phyloP scores from a whole-genome alignment of 2,329 filamentous ascomycete species.

The Epichloe elymi region DNA sequence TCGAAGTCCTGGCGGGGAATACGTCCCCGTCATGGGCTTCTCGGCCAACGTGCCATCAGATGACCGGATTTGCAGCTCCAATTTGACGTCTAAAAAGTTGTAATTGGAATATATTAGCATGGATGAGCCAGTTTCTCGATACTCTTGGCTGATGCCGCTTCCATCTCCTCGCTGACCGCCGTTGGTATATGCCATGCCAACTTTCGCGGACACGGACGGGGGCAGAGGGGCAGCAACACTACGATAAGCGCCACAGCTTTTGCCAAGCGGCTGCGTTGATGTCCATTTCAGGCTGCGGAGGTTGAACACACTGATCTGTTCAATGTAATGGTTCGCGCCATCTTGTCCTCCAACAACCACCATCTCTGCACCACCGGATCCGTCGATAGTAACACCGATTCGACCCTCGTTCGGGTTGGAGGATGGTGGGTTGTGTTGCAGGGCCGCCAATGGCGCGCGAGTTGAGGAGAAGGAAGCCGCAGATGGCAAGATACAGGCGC shows the following conservation, averaged over 20 bases:
- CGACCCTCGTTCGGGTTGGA: constrained; percentile 77
- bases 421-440: constrained; percentile 78
- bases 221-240: constrained; percentile 83
- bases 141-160: constrained; percentile 36
- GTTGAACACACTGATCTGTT: constrained; percentile 98
- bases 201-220: constrained; percentile 48
- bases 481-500: constrained; percentile 82
- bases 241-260: constrained; percentile 90
- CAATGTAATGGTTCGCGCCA: constrained; percentile 95
- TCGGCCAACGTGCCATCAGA: constrained; percentile 76
- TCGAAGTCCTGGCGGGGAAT: constrained; percentile 80
- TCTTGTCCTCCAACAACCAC: constrained; percentile 93
- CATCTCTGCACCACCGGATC: constrained; percentile 89
- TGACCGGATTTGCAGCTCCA: constrained; percentile 80
- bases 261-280: constrained; percentile 70
- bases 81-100: constrained; percentile 93
- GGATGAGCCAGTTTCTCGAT: constrained; percentile 44
- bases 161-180: constrained; percentile 28
- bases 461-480: constrained; percentile 76
- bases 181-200: constrained; percentile 45
- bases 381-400: constrained; percentile 80
- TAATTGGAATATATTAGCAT: constrained; percentile 99
- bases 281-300: constrained; percentile 92
- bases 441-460: constrained; percentile 69
- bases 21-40: constrained; percentile 74